Evolutionary conservation across 2,329 filamentous ascomycete species (phyloP).

Genomic region (Aschersonia sp.): DNA sequence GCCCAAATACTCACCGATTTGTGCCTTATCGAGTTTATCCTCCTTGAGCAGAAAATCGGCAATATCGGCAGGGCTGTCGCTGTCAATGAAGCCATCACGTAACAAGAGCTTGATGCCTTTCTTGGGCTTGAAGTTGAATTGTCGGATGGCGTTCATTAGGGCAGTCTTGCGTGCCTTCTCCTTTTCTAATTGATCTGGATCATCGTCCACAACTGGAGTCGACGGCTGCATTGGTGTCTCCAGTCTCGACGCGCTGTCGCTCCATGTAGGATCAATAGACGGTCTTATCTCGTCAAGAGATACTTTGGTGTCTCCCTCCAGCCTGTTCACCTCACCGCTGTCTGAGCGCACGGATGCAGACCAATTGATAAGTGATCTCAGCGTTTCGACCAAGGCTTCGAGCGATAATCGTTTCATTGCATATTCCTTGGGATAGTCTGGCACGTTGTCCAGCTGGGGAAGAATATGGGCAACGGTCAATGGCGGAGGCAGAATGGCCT

Average conservation of each 20-base stretch:
- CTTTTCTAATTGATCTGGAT: slow-evolving; percentile 85
- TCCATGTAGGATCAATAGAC: slow-evolving; percentile 55
- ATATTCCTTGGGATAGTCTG: slow-evolving; percentile 75
- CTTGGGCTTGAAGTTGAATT: slow-evolving; percentile 98
- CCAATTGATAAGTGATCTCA: slow-evolving; percentile 88
- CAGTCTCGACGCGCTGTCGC: slow-evolving; percentile 45
- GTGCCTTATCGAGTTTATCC: slow-evolving; percentile 76
- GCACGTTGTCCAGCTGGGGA: slow-evolving; percentile 42
- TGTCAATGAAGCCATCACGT: slow-evolving; percentile 74
- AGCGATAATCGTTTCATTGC: slow-evolving; percentile 79
- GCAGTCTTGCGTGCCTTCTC: slow-evolving; percentile 91
- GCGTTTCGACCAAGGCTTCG: slow-evolving; percentile 74
- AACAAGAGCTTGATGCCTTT: slow-evolving; percentile 75
- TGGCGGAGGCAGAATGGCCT: slow-evolving; percentile 72
- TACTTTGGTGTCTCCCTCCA: slow-evolving; percentile 19
- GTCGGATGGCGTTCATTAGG: slow-evolving; percentile 70
- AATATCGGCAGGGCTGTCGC: slow-evolving; percentile 65
- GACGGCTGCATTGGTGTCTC: slow-evolving; percentile 44
- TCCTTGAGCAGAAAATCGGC: slow-evolving; percentile 69
- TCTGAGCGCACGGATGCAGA: slow-evolving; percentile 54
- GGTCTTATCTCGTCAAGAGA: slow-evolving; percentile 34
- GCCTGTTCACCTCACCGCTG: slow-evolving; percentile 10
- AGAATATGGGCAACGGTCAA: slow-evolving; percentile 66
- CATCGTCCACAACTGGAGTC: slow-evolving; percentile 66
- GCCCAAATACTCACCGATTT: slow-evolving; percentile 86